phyloP scores from a whole-genome alignment of 2,329 filamentous ascomycete species.

The Diaporthe destruens region DNA sequence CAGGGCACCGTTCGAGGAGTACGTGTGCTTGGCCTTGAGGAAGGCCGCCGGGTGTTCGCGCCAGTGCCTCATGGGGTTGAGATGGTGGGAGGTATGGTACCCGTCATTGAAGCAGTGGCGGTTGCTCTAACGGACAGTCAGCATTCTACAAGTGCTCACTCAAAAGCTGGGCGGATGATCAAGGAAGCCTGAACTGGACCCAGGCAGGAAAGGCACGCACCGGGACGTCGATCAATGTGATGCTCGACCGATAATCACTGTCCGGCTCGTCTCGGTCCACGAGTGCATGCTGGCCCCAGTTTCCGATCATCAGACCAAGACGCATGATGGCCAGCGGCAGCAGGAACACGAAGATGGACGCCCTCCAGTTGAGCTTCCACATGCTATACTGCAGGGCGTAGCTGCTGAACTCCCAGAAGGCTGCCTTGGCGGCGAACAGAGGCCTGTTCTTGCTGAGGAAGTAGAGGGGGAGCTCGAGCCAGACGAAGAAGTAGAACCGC shows the following conservation, averaged over 20 bases:
- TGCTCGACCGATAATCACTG: slow-evolving; percentile 83
- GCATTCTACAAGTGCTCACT: neutral
- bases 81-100: slow-evolving; percentile 84
- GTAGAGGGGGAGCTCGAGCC: slow-evolving; percentile 81
- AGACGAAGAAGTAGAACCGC: slow-evolving; percentile 79
- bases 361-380: slow-evolving; percentile 63
- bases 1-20: slow-evolving; percentile 75
- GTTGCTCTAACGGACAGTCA: slow-evolving; percentile 70
- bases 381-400: slow-evolving; percentile 66
- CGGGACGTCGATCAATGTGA: slow-evolving; percentile 82
- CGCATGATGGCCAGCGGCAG: slow-evolving; percentile 76
- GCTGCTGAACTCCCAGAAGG: slow-evolving; percentile 71
- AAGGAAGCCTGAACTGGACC: neutral
- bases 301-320: slow-evolving; percentile 82
- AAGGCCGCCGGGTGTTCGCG: slow-evolving; percentile 83
- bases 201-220: slow-evolving; percentile 61
- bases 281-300: slow-evolving; percentile 87
- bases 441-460: slow-evolving; percentile 74
- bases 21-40: slow-evolving; percentile 75
- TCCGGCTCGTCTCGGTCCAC: slow-evolving; percentile 81
- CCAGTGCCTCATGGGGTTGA: slow-evolving; percentile 85
- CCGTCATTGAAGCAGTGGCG: slow-evolving; percentile 87
- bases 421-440: slow-evolving; percentile 65
- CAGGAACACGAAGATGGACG: slow-evolving; percentile 74
- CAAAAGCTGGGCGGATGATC: neutral